Conservation (phyloP, 2,329 filamentous ascomycete species). For the Chlorencoelia australis region DNA sequence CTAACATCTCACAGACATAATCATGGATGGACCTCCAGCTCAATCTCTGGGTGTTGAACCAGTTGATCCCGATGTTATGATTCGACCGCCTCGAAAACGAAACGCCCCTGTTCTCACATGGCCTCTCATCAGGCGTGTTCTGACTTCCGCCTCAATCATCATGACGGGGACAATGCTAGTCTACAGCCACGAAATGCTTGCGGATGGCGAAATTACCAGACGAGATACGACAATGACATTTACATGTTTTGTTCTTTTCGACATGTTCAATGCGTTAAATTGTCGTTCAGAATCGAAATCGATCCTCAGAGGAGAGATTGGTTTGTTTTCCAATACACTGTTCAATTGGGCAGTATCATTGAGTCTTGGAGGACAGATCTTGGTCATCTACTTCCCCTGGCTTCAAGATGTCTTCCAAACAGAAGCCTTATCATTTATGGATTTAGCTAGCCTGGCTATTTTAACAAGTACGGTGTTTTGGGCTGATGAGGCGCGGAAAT, state of each 20-base stretch:
- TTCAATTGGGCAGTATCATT: slow-evolving; percentile 94
- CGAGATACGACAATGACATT: slow-evolving; percentile 99
- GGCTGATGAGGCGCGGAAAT: slow-evolving; percentile 88
- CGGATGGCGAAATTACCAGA: slow-evolving; percentile 72
- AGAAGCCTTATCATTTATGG: slow-evolving; percentile 65
- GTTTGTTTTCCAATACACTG: slow-evolving; percentile 76
- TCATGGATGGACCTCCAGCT: slow-evolving; percentile 97
- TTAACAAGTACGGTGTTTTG: slow-evolving; percentile 89
- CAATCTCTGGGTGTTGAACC: slow-evolving; percentile 94
- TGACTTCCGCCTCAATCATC: slow-evolving; percentile 80
- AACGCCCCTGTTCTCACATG: slow-evolving; percentile 86
- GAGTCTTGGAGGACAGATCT: slow-evolving; percentile 72
- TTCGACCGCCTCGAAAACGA: slow-evolving; percentile 74
- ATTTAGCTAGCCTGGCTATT: slow-evolving; percentile 61
- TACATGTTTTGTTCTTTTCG: slow-evolving; percentile 96
- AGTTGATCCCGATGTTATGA: slow-evolving; percentile 92
- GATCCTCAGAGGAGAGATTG: slow-evolving; percentile 74
- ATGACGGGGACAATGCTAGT: slow-evolving; percentile 86
- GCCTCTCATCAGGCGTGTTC: slow-evolving; percentile 70
- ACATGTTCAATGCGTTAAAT: slow-evolving; percentile 97
- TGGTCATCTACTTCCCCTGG: slow-evolving; percentile 92
- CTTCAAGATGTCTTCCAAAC: slow-evolving; percentile 94
- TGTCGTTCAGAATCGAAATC: slow-evolving; percentile 90
- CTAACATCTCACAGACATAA: slow-evolving; percentile 59
- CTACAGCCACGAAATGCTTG: slow-evolving; percentile 84